Percentiles rank a stretch among this genome's conserved stretches.
Evolutionary conservation across 257 asterid species (phyloP).

Genomic region (Fraxinus americana): DNA sequence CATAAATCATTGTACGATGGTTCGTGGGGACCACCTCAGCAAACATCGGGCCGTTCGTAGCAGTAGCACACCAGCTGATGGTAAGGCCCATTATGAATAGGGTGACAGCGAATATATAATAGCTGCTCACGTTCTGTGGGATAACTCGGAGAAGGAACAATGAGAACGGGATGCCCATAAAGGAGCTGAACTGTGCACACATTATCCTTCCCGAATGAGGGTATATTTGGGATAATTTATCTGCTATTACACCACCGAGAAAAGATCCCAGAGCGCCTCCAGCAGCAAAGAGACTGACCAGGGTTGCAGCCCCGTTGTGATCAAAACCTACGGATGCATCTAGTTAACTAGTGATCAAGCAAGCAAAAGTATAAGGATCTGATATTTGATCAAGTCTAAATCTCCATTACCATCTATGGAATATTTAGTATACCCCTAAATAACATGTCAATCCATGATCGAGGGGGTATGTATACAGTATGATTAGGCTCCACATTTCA

Average conservation of each 20-base stretch:
- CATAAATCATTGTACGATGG: slow-evolving; percentile 94
- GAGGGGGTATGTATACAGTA: background rate
- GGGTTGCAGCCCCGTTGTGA: slow-evolving; percentile 78
- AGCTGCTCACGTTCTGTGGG: slow-evolving; percentile 69
- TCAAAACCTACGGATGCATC: slow-evolving; percentile 68
- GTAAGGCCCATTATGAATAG: slow-evolving; percentile 85
- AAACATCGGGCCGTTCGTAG: slow-evolving; percentile 90
- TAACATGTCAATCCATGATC: no score
- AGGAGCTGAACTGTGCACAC: slow-evolving; percentile 93
- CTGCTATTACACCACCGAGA: slow-evolving; percentile 87
- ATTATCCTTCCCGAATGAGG: slow-evolving; percentile 79
- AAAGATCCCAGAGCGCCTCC: slow-evolving; percentile 94
- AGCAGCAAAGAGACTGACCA: slow-evolving; percentile 83
- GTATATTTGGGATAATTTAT: slow-evolving; percentile 61
- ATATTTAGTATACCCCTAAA: no score
- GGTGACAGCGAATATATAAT: slow-evolving; percentile 62
- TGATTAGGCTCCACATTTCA: background rate
- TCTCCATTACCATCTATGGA: no score
- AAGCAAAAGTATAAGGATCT: slow-evolving; percentile 3
- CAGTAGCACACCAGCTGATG: slow-evolving; percentile 94
- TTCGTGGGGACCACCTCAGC: slow-evolving; percentile 95
- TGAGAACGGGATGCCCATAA: slow-evolving; percentile 93
- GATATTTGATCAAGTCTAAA: background rate
- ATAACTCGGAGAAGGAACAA: slow-evolving; percentile 69
- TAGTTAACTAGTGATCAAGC: background rate